phyloP scores from a whole-genome alignment of 768 basidiomycete species.

The Rhodotorula paludigena region DNA sequence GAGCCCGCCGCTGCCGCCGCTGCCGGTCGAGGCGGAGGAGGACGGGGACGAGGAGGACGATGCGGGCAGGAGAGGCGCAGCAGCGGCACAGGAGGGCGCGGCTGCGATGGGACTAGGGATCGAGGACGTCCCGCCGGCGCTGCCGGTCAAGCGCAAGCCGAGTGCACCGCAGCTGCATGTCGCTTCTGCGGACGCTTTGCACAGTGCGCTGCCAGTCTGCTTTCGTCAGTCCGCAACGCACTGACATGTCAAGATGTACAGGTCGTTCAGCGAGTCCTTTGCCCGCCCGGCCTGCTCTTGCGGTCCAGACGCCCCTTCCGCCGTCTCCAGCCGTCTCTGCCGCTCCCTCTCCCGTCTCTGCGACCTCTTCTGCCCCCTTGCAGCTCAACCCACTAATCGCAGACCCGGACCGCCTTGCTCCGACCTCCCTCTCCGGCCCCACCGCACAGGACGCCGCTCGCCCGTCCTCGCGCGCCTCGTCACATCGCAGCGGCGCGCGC shows the following conservation, averaged over 20 bases:
- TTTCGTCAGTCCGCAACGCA: no score
- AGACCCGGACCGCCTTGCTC: not conserved
- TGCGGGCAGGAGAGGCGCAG: not conserved
- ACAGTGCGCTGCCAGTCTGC: not conserved
- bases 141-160: not conserved
- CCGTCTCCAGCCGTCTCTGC: no score
- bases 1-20: conserved; percentile 1
- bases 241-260: no score
- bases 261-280: no score
- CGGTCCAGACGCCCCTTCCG: no score
- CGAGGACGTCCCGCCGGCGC: not conserved
- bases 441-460: not conserved
- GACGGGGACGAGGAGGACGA: not conserved
- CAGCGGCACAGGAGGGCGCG: not conserved
- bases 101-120: no score
- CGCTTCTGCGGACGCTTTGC: not conserved
- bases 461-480: conserved; percentile 13
- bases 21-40: not conserved
- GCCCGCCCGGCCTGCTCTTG: no score
- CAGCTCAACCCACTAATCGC: not conserved
- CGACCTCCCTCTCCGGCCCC: not conserved
- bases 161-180: not conserved
- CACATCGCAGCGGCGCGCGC: not conserved
- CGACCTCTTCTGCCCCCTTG: not conserved
- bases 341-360: not conserved